Evolutionary conservation across 208 protist genomes (phyloP).

Genomic region (Herpetomonas tarakana): DNA sequence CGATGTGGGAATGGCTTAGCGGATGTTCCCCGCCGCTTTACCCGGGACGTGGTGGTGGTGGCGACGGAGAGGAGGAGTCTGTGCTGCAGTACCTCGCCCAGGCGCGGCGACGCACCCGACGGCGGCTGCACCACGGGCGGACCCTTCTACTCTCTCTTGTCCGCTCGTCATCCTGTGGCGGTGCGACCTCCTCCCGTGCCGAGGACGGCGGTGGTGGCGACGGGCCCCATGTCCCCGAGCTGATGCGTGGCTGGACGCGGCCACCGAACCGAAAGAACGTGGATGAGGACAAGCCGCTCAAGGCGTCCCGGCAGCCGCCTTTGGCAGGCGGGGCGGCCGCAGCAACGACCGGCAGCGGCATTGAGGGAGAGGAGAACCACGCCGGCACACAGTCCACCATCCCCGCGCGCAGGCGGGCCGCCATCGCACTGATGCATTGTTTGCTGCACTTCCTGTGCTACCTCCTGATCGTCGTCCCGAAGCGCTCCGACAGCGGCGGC

Average conservation of each 20-base stretch:
- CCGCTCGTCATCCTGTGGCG: no score
- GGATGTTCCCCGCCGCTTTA: no score
- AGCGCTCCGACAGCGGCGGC: constrained; percentile 5
- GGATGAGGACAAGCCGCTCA: no score
- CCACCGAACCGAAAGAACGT: no score
- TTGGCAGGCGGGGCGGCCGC: no score
- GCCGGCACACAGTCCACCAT: neutral
- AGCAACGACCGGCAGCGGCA: neutral
- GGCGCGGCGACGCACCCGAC: constrained; percentile 8
- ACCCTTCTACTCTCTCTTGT: neutral
- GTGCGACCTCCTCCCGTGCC: neutral
- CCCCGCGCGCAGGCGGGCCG: constrained; percentile 14
- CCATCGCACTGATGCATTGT: constrained; percentile 31
- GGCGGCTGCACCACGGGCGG: constrained; percentile 7
- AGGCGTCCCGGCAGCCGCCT: no score
- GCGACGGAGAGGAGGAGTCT: no score
- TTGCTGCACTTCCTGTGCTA: constrained; percentile 40
- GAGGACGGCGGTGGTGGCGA: neutral
- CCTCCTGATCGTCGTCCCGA: constrained; percentile 43
- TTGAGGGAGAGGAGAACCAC: neutral
- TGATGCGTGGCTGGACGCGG: no score
- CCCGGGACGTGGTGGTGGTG: neutral
- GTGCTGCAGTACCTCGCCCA: constrained; percentile 2
- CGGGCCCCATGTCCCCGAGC: neutral
- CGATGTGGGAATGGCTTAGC: neutral